Base-by-base conservation (phyloP, 176 grass and related monocot species). In the Alopecurus myosuroides region DNA sequence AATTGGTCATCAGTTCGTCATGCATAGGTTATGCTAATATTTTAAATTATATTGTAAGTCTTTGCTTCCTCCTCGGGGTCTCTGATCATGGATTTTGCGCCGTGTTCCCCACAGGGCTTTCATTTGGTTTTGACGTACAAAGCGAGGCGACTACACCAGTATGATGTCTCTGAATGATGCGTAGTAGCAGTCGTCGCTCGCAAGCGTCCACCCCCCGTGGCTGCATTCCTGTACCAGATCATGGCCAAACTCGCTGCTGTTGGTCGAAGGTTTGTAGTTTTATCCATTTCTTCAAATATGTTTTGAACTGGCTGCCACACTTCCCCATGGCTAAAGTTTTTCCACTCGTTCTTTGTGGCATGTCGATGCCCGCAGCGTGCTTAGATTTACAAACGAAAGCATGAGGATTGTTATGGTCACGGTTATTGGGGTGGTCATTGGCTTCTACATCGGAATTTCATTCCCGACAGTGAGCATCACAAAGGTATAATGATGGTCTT, bases 361-460 rank as follows among this genome's bases (percentile, higher is more conserved):
- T 67, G n/a, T 57, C 52, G 53, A 48, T 37, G 42, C 41, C 46
- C 1, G 55, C 72, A 92, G 92, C 75, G 33, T 85, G 39, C 86
- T 89, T 83, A 86, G 82, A 36, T 92, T 86, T 74, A 84, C 93
- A 36, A 92, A 89, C 23, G 93, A 88, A 92, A 90, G 70, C 68
- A 88, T 91, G 77, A 90, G 90, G 88, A 66, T 95, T 68, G 82
- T 90, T 84, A 88, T 92, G 67, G 86, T 92, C 19, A 90, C 83
- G 4, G 66, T 92, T 40, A 88, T 95, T 57, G 90, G 90, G 49
- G 88, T 61, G 0, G 74, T 92, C 49, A 76, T 95, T 72, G 93
- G 93, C 73, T 95, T 92, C 81, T 89, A 93, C 53, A 88, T 95
- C 76, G 93, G 93, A 46, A 89, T 93, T 22, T 95, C 88, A 19